These are phyloP conservation scores for Backusella mclennaniae DNA, from an alignment of 192 early-diverging fungal genomes.

Conservation along the genomic window DNA sequence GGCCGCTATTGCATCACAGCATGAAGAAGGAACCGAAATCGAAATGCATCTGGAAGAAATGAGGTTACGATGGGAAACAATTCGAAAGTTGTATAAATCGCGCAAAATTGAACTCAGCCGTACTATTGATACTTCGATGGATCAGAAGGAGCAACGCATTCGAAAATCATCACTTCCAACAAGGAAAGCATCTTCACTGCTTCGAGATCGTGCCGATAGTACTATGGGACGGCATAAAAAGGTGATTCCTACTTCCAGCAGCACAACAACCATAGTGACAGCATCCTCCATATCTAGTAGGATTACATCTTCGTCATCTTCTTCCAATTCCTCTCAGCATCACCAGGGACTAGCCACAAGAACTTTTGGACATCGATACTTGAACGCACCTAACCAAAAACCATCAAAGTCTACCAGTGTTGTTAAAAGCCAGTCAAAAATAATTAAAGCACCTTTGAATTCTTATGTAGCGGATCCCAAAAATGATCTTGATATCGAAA, in stretches of 20 bases:
- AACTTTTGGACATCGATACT: neutral
- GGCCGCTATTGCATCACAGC: neutral
- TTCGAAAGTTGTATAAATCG: neutral
- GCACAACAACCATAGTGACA: neutral
- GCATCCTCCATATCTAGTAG: neutral
- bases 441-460: slow-evolving; percentile 10
- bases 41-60: slow-evolving; percentile 6
- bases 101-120: slow-evolving; percentile 3
- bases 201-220: slow-evolving; percentile 1
- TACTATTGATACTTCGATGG: slow-evolving; percentile 8
- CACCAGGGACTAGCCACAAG: neutral
- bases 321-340: neutral
- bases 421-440: neutral
- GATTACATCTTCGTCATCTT: neutral
- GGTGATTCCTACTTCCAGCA: slow-evolving; percentile 7
- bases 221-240: neutral
- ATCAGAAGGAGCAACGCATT: slow-evolving; percentile 6
- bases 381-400: neutral
- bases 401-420: slow-evolving; percentile 10
- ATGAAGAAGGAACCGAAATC: slow-evolving; percentile 2
- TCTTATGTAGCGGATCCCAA: slow-evolving; percentile 45
- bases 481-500: slow-evolving; percentile 56
- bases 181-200: slow-evolving; percentile 21
- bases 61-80: slow-evolving; percentile 6
- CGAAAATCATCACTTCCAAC: slow-evolving; percentile 31